Evolutionary conservation across 345 rosid genomes (phyloP).

Genomic region (Dovyalis caffra): DNA sequence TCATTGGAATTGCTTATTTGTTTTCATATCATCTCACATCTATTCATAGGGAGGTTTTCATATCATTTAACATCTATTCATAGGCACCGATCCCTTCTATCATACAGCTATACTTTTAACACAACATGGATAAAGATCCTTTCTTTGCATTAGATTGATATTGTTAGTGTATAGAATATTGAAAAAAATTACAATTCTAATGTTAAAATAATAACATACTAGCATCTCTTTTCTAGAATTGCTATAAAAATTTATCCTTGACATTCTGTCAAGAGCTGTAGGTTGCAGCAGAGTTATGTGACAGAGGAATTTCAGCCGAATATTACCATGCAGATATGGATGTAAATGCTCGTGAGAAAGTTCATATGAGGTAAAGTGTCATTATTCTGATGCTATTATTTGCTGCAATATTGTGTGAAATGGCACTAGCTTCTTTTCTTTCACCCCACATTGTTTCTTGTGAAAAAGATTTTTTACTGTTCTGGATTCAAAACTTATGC

Average conservation of each 20-base stretch:
- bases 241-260: conserved; percentile 3
- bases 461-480: background rate
- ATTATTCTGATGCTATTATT: conserved; percentile 4
- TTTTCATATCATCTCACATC: background rate
- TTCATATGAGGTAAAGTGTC: conserved; percentile 68
- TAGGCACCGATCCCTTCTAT: background rate
- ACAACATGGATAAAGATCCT: background rate
- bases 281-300: conserved; percentile 78
- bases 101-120: background rate
- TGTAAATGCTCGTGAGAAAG: conserved; percentile 74
- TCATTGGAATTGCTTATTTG: background rate
- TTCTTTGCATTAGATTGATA: background rate
- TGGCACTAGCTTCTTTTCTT: background rate
- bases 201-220: background rate
- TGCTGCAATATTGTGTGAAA: background rate
- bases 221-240: background rate
- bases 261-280: conserved; percentile 36
- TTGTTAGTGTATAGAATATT: too few relatives aligned
- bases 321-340: conserved; percentile 97
- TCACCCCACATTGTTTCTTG: background rate
- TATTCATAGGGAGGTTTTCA: too few relatives aligned
- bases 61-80: too few relatives aligned
- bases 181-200: background rate
- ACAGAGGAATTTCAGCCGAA: conserved; percentile 76
- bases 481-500: background rate